These are phyloP conservation scores for Saccharomycopsis crataegensis DNA, from an alignment of 1,139 yeast species.

Conservation along the genomic window DNA sequence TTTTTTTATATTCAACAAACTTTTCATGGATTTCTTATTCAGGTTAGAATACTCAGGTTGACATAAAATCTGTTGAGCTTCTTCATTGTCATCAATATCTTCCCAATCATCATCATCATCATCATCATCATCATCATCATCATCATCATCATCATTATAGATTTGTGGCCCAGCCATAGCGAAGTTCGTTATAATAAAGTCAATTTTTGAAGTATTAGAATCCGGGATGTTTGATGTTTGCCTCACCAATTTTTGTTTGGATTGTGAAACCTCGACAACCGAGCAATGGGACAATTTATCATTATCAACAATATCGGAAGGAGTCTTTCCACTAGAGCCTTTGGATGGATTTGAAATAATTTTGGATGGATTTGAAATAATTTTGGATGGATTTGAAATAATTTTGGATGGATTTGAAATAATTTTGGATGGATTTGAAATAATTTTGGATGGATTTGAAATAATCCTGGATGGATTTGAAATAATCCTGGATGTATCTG, in stretches of 20 bases:
- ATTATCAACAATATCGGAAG: background rate
- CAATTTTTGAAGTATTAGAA: background rate
- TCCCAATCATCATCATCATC: constrained; percentile 1
- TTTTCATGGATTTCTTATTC: background rate
- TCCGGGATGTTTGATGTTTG: too few species aligned
- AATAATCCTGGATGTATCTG: background rate
- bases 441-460: background rate
- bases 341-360: too few species aligned
- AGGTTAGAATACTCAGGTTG: too few species aligned
- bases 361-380: background rate
- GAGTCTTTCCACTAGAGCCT: too few species aligned
- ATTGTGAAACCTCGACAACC: background rate
- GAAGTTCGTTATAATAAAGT: background rate
- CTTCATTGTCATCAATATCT: background rate
- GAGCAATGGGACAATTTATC: background rate
- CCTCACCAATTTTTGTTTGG: background rate
- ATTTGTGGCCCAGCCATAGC: background rate
- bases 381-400: too few species aligned
- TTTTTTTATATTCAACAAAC: background rate
- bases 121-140: background rate
- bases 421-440: too few species aligned
- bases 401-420: background rate
- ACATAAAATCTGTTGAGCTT: background rate
- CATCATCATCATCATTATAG: background rate
- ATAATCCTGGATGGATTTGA: background rate